Evolutionary conservation across 306 rosid species (phyloP), one percentile per base, ranked within the genome.

Genomic region (Prunus dulcis): DNA sequence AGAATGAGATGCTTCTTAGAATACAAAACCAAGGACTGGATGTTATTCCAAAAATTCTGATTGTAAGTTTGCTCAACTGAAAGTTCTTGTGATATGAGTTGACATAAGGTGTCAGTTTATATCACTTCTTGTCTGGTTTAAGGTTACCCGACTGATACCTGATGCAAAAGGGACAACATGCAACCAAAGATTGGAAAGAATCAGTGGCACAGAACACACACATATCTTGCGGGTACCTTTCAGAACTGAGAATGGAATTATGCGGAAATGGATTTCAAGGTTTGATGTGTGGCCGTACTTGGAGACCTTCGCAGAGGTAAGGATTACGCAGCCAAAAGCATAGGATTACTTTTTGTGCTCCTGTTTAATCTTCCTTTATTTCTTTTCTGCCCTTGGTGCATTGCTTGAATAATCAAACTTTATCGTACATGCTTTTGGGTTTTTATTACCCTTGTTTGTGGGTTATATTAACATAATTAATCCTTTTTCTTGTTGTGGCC

Each of bases 221-320:
- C 90, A 89, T 82, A 95, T 95, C 78, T 82, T 95, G 89, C 90
- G 99, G 47, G 97, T 95, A 82, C 97, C 99, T 25, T 95, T 95
- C 76, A 84, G 92, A 79, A 92, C 97, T 30, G 85, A 95, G 20
- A 84, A 81, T 5, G 97, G 99, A 74, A 84, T 66, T 64, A 88
- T 95, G 3, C 90, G 86, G 23, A 89, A 92, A 88, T 95, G 98
- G 98, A 95, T 95, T 73, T 92, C 98, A 79, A 90, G 97, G 82
- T 95, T 95, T 88, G 98, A 92, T 80, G 95, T 91, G 9, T 73
- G 77, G 77, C 77, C 68, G 5, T 73, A 58, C 58, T 60, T 73
- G 77, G 68, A 73, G 57, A 73, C 67, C 13, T 73, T 73, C 17
- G 57, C 77, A 17, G 46, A 60, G 55, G 77, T 73, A 43, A 17